These are phyloP conservation scores for Colletotrichum acutatum DNA, from an alignment of 2,329 filamentous ascomycete genomes.

Conservation along the genomic window DNA sequence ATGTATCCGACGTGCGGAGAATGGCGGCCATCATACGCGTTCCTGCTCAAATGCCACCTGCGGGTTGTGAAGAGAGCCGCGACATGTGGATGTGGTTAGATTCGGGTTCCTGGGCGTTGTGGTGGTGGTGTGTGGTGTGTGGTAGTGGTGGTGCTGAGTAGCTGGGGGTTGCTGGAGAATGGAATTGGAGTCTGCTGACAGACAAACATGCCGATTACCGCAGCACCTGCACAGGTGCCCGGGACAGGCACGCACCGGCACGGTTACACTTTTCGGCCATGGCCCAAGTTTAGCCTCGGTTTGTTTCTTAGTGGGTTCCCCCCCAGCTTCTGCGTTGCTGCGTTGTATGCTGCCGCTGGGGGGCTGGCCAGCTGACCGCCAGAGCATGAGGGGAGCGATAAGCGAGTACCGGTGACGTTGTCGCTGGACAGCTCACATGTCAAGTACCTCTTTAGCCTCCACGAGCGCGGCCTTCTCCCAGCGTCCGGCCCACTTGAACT, in stretches of 20 bases:
- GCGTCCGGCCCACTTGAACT: neutral
- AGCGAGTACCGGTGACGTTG: slow-evolving; percentile 30
- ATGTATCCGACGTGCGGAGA: slow-evolving; percentile 36
- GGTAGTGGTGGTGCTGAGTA: slow-evolving; percentile 12
- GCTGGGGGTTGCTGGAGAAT: slow-evolving; percentile 21
- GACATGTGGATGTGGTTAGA: slow-evolving; percentile 37
- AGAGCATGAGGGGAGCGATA: slow-evolving; percentile 14
- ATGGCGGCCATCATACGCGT: slow-evolving; percentile 38
- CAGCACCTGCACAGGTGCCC: neutral
- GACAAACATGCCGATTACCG: slow-evolving; percentile 18
- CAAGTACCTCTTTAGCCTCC: slow-evolving; percentile 34
- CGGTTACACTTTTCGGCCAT: slow-evolving; percentile 34
- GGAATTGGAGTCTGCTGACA: slow-evolving; percentile 31
- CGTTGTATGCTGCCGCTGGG: neutral
- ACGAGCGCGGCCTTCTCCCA: slow-evolving; percentile 2
- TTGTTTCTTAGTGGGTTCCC: slow-evolving; percentile 19
- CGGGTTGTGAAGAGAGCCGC: slow-evolving; percentile 18
- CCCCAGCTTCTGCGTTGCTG: slow-evolving; percentile 18
- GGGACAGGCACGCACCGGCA: slow-evolving; percentile 15
- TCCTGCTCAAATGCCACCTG: slow-evolving; percentile 34
- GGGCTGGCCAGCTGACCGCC: slow-evolving; percentile 12
- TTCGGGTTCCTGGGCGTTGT: slow-evolving; percentile 17
- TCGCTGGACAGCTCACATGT: slow-evolving; percentile 2
- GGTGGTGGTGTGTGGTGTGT: slow-evolving; percentile 9
- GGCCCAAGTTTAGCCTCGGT: slow-evolving; percentile 36